A percentile compares a stretch with the other conserved stretches of the same genome.
Evolutionary conservation across 164 flowering plant genomes (phyloP).

Genomic region (Berberis vulgaris): DNA sequence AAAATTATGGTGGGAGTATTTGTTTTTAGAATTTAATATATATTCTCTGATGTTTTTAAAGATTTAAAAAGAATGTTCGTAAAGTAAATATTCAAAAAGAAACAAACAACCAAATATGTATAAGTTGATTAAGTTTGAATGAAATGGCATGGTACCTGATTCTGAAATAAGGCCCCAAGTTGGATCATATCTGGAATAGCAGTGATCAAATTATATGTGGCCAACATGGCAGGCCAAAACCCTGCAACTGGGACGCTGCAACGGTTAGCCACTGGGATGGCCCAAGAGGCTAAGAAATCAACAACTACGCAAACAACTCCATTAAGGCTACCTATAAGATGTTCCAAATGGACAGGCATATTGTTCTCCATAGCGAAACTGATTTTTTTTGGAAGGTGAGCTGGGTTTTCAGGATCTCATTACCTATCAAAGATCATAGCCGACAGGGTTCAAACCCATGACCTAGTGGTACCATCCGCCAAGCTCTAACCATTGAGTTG

Average conservation of each 20-base stretch:
- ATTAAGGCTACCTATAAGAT: constrained; percentile 16
- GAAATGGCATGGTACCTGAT: constrained; percentile 22
- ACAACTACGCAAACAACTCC: constrained; percentile 43
- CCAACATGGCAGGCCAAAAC: constrained; percentile 88
- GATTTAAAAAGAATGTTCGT: no score
- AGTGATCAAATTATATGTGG: constrained; percentile 42
- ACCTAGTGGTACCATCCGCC: no score
- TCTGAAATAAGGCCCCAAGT: constrained; percentile 39
- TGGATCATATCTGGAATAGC: constrained; percentile 56
- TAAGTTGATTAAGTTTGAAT: no score
- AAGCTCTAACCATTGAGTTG: no score
- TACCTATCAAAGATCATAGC: no score
- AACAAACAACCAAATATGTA: no score
- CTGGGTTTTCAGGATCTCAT: no score
- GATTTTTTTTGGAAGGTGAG: constrained; percentile 6
- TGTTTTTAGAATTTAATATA: no score
- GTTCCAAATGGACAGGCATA: constrained; percentile 52
- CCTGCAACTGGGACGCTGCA: constrained; percentile 48
- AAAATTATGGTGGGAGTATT: no score
- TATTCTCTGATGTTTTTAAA: no score
- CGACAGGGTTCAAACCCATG: no score
- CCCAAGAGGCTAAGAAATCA: constrained; percentile 76
- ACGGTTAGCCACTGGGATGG: constrained; percentile 39
- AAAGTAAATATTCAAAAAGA: no score
- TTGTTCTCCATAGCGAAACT: constrained; percentile 50